phyloP scores from a whole-genome alignment of 441 rosid species.

The Pelargonium cotyledonis region DNA sequence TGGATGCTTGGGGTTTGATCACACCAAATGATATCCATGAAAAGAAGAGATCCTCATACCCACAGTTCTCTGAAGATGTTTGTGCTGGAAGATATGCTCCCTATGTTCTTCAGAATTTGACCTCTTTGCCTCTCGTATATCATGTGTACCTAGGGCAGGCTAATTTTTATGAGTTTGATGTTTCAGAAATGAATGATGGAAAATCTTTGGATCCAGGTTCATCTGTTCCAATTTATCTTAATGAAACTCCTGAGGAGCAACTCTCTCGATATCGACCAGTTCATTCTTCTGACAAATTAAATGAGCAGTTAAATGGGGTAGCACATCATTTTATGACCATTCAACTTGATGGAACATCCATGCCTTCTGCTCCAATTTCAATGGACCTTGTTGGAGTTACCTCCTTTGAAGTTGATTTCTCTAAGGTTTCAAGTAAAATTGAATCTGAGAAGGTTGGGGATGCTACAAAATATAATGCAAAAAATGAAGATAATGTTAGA shows the following conservation, averaged over 20 bases:
- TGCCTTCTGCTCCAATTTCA: slow-evolving; percentile 71
- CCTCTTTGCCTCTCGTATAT: slow-evolving; percentile 70
- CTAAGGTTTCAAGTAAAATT: slow-evolving; percentile 38
- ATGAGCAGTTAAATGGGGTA: slow-evolving; percentile 56
- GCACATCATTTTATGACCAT: slow-evolving; percentile 72
- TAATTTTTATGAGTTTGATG: slow-evolving; percentile 37
- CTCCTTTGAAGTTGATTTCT: slow-evolving; percentile 85
- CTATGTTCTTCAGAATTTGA: slow-evolving; percentile 77
- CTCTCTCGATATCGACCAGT: slow-evolving; percentile 43
- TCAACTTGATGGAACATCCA: slow-evolving; percentile 74
- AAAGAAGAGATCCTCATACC: slow-evolving; percentile 30
- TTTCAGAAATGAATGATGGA: slow-evolving; percentile 41
- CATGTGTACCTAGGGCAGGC: slow-evolving; percentile 52
- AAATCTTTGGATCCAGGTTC: slow-evolving; percentile 62
- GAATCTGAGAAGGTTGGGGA: slow-evolving; percentile 22
- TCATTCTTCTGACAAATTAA: slow-evolving; percentile 51
- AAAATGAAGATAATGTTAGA: slow-evolving; percentile 36
- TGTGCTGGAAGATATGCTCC: slow-evolving; percentile 69
- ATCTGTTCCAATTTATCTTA: slow-evolving; percentile 64
- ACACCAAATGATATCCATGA: slow-evolving; percentile 36
- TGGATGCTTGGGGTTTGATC: slow-evolving; percentile 50
- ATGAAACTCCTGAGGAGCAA: slow-evolving; percentile 56
- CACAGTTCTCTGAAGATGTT: slow-evolving; percentile 34
- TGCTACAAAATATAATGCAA: slow-evolving; percentile 27
- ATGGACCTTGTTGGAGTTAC: slow-evolving; percentile 90